Percentiles rank a stretch among this genome's conserved stretches.
Evolutionary conservation across 2,329 filamentous ascomycete genomes (phyloP).

Genomic region (Hypoxylon sp.): DNA sequence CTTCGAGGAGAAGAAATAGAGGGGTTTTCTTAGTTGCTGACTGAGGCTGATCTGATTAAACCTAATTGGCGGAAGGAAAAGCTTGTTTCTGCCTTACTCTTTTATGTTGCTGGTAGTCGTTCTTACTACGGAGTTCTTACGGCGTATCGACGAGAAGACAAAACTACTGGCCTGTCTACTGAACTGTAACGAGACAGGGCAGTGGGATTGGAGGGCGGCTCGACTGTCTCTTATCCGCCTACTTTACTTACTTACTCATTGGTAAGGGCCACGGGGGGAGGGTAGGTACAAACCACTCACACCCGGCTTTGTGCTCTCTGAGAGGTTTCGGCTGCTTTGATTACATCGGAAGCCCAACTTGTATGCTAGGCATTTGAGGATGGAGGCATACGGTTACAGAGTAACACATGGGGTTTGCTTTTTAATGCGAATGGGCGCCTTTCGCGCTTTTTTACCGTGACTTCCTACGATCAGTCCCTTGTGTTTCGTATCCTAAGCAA

Average conservation of each 20-base stretch:
- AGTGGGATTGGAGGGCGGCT: conserved; percentile 15
- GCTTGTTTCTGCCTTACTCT: background rate
- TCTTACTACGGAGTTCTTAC: conserved; percentile 33
- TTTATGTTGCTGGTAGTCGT: background rate
- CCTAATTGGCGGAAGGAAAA: background rate
- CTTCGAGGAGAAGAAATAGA: conserved; percentile 68
- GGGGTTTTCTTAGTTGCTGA: background rate
- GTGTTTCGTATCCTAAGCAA: background rate
- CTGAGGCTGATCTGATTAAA: background rate
- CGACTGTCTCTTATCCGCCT: conserved; percentile 5
- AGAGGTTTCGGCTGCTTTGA: background rate
- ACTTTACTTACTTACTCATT: background rate
- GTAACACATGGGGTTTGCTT: conserved; percentile 17
- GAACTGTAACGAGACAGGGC: conserved; percentile 5
- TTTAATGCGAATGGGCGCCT: conserved; percentile 17
- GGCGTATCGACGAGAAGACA: conserved; percentile 29
- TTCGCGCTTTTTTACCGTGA: conserved; percentile 13
- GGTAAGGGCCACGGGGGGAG: background rate
- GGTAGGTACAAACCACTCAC: background rate
- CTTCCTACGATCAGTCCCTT: background rate
- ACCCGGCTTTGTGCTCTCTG: conserved; percentile 1
- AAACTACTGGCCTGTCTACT: conserved; percentile 18
- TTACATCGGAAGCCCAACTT: conserved; percentile 9
- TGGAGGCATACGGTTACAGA: conserved; percentile 11
- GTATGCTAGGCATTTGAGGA: conserved; percentile 20